Conservation (phyloP, 73 alveolate genomes). For the Symbiodinium pilosum region DNA sequence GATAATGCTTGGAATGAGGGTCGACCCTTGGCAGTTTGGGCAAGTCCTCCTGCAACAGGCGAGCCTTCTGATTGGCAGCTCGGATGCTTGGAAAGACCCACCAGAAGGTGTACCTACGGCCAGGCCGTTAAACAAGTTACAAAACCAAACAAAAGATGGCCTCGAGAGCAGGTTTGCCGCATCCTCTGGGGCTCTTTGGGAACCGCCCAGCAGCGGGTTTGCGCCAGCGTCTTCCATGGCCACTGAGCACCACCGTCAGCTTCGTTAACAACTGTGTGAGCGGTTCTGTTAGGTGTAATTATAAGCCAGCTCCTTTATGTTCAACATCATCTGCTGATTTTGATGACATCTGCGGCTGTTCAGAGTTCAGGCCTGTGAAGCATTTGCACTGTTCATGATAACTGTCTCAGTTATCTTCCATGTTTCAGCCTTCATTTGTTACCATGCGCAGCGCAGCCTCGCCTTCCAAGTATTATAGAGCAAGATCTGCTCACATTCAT, state of each 20-base stretch:
- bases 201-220: too few species aligned
- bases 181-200: background rate
- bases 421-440: too few species aligned
- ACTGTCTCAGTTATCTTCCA: too few species aligned
- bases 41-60: conserved; percentile 31
- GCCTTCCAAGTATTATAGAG: too few species aligned
- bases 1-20: too few species aligned
- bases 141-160: background rate
- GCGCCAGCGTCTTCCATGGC: too few species aligned
- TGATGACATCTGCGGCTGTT: background rate
- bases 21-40: conserved; percentile 68
- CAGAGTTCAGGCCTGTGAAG: background rate
- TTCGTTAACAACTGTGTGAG: too few species aligned
- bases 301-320: background rate
- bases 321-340: background rate
- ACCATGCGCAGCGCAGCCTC: too few species aligned
- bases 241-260: too few species aligned
- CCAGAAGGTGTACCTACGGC: conserved; percentile 88
- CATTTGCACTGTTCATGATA: too few species aligned
- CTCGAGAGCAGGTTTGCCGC: background rate
- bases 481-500: too few species aligned
- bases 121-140: background rate
- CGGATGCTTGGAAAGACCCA: conserved; percentile 87
- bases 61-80: conserved; percentile 46
- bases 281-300: too few species aligned